Evolutionary conservation across 495 filamentous ascomycete species (phyloP).

Genomic region (Aspergillus homomorphus): DNA sequence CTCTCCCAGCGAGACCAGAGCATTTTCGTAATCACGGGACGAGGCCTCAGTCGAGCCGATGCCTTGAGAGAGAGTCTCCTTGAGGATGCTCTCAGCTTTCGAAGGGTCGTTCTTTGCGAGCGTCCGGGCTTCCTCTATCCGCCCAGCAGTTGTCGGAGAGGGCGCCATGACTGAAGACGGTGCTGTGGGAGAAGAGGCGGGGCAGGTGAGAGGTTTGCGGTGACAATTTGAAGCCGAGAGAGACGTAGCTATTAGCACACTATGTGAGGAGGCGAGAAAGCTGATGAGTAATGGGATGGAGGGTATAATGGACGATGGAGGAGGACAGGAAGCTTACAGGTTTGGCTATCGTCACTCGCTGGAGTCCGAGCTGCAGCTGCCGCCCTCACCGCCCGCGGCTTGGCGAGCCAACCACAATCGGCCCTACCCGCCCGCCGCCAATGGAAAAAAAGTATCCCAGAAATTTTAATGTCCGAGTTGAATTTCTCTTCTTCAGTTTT

Average conservation of each 20-base stretch:
- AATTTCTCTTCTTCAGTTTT: conserved; percentile 1
- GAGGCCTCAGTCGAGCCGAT: conserved; percentile 81
- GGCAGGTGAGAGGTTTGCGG: not conserved
- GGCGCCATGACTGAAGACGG: conserved; percentile 44
- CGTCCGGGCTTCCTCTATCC: conserved; percentile 81
- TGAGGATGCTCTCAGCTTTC: conserved; percentile 80
- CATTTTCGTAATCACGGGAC: conserved; percentile 78
- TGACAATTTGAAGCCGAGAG: not conserved
- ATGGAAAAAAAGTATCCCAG: conserved; percentile 14
- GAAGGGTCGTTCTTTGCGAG: conserved; percentile 71
- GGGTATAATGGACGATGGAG: conserved; percentile 7
- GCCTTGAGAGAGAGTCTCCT: conserved; percentile 79
- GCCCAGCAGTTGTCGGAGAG: conserved; percentile 50
- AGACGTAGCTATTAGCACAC: not conserved
- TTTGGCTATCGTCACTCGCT: conserved; percentile 18
- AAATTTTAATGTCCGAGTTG: conserved; percentile 8
- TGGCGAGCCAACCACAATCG: conserved; percentile 17
- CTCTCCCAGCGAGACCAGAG: conserved; percentile 74
- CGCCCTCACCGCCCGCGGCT: conserved; percentile 21
- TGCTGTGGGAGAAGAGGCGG: conserved; percentile 7
- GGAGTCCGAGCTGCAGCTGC: conserved; percentile 17
- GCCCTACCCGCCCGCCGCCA: conserved; percentile 12
- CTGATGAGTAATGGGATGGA: not conserved
- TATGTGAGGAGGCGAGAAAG: not conserved
- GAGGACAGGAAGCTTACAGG: conserved; percentile 14